Percentiles rank a stretch among this genome's conserved stretches.
Conservation (phyloP, 148 eudicot species). For the Diospyros kaki region DNA sequence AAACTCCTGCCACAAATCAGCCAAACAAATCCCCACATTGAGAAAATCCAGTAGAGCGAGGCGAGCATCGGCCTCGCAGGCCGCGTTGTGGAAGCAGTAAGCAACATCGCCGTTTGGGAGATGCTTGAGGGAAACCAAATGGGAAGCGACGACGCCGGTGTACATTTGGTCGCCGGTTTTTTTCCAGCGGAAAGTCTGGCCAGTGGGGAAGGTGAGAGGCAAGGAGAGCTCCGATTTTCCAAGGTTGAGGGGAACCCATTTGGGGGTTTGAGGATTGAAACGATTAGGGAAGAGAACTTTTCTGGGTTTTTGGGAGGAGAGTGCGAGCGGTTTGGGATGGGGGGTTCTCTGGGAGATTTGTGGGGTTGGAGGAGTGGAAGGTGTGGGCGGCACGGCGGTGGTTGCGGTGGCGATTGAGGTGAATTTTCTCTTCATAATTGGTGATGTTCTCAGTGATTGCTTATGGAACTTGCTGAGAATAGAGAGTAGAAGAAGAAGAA, state of each 20-base stretch:
- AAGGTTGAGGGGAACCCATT: slow-evolving; percentile 71
- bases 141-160: slow-evolving; percentile 73
- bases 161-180: slow-evolving; percentile 56
- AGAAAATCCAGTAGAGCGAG: slow-evolving; percentile 64
- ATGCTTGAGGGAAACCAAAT: slow-evolving; percentile 71
- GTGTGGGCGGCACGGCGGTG: slow-evolving; percentile 10
- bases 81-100: slow-evolving; percentile 39
- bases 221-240: slow-evolving; percentile 62
- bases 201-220: slow-evolving; percentile 88
- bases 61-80: slow-evolving; percentile 27
- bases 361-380: slow-evolving; percentile 47
- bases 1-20: slow-evolving; percentile 66
- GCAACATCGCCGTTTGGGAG: slow-evolving; percentile 49
- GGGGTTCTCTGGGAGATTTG: slow-evolving; percentile 22
- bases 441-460: slow-evolving; percentile 8
- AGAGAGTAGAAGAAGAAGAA: too few relatives aligned
- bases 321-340: slow-evolving; percentile 21
- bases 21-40: slow-evolving; percentile 60
- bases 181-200: slow-evolving; percentile 95
- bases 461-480: background rate
- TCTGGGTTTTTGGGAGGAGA: slow-evolving; percentile 33
- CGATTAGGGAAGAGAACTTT: slow-evolving; percentile 29
- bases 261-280: slow-evolving; percentile 11
- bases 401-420: slow-evolving; percentile 13
- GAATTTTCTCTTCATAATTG: slow-evolving; percentile 31